A percentile compares a stretch with the other conserved stretches of the same genome.
phyloP scores from a whole-genome alignment of 192 early-diverging fungal species.

The Diversispora epigaea region DNA sequence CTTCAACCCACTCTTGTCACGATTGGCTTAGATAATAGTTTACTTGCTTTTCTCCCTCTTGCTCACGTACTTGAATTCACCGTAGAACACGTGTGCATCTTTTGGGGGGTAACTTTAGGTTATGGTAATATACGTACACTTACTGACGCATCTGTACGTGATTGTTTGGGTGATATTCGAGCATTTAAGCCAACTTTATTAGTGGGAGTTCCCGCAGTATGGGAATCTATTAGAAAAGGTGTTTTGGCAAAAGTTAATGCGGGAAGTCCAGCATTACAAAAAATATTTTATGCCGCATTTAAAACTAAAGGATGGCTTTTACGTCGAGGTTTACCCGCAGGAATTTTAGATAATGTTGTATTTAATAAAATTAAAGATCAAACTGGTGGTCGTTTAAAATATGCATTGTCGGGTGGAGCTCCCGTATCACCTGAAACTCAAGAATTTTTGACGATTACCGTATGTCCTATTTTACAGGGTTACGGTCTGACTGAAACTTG shows the following conservation, averaged over 20 bases:
- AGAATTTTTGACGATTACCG: conserved; percentile 69
- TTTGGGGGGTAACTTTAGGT: conserved; percentile 65
- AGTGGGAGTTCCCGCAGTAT: conserved; percentile 84
- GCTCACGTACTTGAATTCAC: conserved; percentile 90
- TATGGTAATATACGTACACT: conserved; percentile 72
- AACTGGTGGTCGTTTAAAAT: conserved; percentile 82
- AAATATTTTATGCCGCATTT: conserved; percentile 74
- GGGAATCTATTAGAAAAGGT: conserved; percentile 86
- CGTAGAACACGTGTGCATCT: conserved; percentile 72
- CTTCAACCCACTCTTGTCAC: conserved; percentile 47
- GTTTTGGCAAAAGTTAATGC: conserved; percentile 65
- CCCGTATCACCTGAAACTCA: conserved; percentile 84
- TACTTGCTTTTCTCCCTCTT: conserved; percentile 83
- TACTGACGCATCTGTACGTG: conserved; percentile 62
- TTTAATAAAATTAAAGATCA: conserved; percentile 81
- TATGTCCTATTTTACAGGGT: conserved; percentile 85
- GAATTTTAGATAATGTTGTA: conserved; percentile 70
- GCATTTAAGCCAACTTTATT: conserved; percentile 72
- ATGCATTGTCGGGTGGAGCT: conserved; percentile 85
- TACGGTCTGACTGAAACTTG: conserved; percentile 86
- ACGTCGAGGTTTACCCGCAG: conserved; percentile 64
- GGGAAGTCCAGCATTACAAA: conserved; percentile 54
- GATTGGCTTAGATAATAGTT: conserved; percentile 45
- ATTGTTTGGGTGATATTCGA: conserved; percentile 72
- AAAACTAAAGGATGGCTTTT: conserved; percentile 70